Evolutionary conservation across 129 eudicot species (phyloP), one percentile per base, ranked within the genome.

Genomic region (Flaveria bidentis): DNA sequence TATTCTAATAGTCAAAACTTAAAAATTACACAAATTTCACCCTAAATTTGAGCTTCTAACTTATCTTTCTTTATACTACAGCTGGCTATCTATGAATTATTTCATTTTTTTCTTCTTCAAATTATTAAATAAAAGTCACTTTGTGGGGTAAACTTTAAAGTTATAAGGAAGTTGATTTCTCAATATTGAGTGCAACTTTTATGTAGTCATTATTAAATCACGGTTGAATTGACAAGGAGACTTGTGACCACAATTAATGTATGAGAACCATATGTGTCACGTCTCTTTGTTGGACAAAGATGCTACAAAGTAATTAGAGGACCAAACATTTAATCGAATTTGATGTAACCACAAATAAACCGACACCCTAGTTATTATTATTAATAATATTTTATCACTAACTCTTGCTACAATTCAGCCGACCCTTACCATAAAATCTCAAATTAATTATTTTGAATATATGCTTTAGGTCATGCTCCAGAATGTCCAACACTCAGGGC

Each of bases 221-320:
- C 65, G 56, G 74, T 5, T 67, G 14, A 33, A 67, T 28, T 49
- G 73, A 67, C 65, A 30, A 2, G 42, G 22, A 23, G 58, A 58
- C 13, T 30, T 74, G 70, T 45, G 75, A 42, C 33, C 67, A 4
- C 5, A 5, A 36, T 15, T 9, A n/a, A 53, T 77, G 20, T 36
- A 67, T 56, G 22, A 36, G 51, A 20, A 64, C 51, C 3, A 6
- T 7, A 26, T 60, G 30, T 52, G 6, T 20, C 41, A 36, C 41
- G 41, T 36, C 41, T 5, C 4, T 36, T 26, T 61, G 28, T 3
- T 11, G 7, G 41, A 62, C 68, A 36, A 6, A 47, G 53, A 17
- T 52, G 65, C 11, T 14, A 14, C 5, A 62, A 49, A 62, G 68
- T 62, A 62, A 25, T 23, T 58, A 23, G 2, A 58, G 6, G 20